Evolutionary conservation across 2,329 filamentous ascomycete species (phyloP).

Genomic region (Diaporthe aspalathi): DNA sequence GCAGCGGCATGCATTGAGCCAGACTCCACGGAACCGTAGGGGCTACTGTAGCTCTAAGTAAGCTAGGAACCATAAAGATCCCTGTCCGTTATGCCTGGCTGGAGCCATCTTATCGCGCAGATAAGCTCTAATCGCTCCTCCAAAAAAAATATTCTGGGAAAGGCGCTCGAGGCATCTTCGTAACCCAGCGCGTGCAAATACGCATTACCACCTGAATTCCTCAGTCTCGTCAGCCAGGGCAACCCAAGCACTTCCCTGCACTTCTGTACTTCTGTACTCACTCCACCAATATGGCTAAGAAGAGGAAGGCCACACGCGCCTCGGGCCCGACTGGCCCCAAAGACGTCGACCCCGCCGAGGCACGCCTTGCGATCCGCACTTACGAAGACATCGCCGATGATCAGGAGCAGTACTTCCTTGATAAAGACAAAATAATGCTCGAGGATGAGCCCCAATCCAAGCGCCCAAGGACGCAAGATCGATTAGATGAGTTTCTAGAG

Average conservation of each 20-base stretch:
- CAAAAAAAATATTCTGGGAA: conserved; percentile 33
- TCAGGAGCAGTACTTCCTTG: conserved; percentile 91
- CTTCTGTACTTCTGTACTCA: neutral
- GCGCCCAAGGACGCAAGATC: conserved; percentile 75
- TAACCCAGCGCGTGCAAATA: neutral
- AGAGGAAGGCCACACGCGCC: conserved; percentile 75
- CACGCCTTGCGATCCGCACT: conserved; percentile 71
- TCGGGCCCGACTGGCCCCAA: conserved; percentile 61
- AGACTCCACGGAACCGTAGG: neutral
- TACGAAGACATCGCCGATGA: conserved; percentile 92
- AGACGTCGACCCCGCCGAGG: conserved; percentile 67
- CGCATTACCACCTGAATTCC: neutral
- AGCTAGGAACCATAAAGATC: neutral
- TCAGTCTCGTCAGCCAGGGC: neutral
- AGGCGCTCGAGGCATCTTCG: neutral
- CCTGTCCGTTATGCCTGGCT: neutral
- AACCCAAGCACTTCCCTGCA: neutral
- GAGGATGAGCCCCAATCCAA: conserved; percentile 85
- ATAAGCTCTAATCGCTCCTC: conserved; percentile 16
- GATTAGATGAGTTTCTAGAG: conserved; percentile 72
- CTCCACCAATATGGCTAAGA: conserved; percentile 65
- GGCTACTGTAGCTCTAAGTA: no score
- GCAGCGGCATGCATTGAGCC: no score
- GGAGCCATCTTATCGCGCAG: conserved; percentile 2
- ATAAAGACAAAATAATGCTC: conserved; percentile 86